Percentiles rank a stretch among this genome's conserved stretches.
These are phyloP conservation scores for Lentinula detonsa DNA, from an alignment of 768 basidiomycete genomes.

Conservation along the genomic window DNA sequence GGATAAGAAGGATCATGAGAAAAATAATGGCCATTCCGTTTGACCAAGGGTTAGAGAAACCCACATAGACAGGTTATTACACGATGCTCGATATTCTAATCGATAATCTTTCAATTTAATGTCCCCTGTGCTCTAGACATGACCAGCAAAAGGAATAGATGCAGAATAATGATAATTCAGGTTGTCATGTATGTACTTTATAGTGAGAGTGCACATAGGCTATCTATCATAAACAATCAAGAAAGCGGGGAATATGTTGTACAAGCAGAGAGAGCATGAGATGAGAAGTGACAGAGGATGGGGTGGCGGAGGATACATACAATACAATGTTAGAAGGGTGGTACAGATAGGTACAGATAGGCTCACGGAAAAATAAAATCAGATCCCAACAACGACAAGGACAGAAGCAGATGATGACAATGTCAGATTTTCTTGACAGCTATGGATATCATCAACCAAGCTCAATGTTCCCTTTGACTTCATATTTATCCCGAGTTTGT, in stretches of 20 bases:
- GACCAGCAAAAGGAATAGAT: no score
- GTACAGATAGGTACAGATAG: background rate
- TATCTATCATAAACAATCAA: no score
- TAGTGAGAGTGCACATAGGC: no score
- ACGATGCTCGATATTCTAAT: background rate
- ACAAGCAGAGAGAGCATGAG: no score
- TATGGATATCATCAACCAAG: conserved; percentile 1
- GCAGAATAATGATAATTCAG: no score
- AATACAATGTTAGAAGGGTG: no score
- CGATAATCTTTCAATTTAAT: no score
- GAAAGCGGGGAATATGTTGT: no score
- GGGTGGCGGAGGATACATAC: no score
- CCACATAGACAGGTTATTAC: background rate
- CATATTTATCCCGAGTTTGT: conserved; percentile 1
- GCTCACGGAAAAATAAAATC: background rate
- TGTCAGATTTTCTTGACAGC: background rate
- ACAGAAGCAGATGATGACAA: background rate
- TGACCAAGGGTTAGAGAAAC: background rate
- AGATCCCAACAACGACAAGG: background rate
- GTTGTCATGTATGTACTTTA: no score
- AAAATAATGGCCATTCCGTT: background rate
- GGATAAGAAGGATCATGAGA: background rate
- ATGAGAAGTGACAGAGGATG: no score
- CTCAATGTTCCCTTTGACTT: background rate
- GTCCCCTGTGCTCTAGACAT: no score